Base-by-base conservation (phyloP, 2,329 filamentous ascomycete species). In the Periconia sp. region DNA sequence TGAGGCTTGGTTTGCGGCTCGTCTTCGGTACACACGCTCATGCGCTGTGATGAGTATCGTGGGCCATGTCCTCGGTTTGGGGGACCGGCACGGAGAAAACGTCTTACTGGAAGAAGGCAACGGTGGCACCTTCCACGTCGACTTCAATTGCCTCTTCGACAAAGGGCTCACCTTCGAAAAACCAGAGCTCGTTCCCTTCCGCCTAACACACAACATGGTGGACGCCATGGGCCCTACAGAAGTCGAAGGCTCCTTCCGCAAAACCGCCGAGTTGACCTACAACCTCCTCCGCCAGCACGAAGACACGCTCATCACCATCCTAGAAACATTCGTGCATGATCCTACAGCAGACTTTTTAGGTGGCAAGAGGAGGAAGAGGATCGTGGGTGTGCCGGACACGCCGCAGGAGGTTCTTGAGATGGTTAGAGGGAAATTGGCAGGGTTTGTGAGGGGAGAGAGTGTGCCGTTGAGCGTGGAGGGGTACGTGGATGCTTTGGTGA, bases 41-140 rank as follows among this genome's bases (percentile, higher is more conserved):
- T 92, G 89, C 61, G 94, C 95, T 9, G 94, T 99, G 55, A 99
- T 99, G 92, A 96, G 91, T n/a, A 99, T 99, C 83, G 90, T 96
- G 4, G 94, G 94, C 36, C 95, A 95, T 43, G 92, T 97, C 35
- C 81, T 99, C 4, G 94, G 84, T 47, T 78, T 99, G 0, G 94
- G 94, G 26, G 94, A 99, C 71, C 86, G 94, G 4, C 94, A 99
- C 72, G 92, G 92, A 45, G 94, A 99, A 70, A 99, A 99, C 70
- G 89, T 99, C 41, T 82, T 96, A 21, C 84, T 99, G 22, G 91
- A 97, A 69, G 90, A 97, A 73, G 87, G 88, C 43, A 95, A 91
- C 53, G 94, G 95, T 31, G 92, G 92, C 37, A 85, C 95, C 2
- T 89, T 99, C 71, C 94, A 99, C 71, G 95, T 99, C 32, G 94